phyloP scores from a whole-genome alignment of 805 yeast species.

The Yarrowia bubula region DNA sequence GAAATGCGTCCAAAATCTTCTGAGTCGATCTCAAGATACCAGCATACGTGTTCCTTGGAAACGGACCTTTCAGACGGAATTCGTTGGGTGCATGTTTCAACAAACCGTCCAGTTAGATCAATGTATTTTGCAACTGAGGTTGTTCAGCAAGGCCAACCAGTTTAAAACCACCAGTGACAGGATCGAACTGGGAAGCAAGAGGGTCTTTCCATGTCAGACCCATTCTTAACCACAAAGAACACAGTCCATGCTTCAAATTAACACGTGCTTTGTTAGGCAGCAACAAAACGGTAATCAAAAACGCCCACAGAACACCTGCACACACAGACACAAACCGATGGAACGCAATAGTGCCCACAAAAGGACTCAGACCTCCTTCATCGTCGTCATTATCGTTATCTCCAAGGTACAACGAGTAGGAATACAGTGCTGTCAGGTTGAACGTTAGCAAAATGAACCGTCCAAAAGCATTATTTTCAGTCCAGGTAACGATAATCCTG shows the following conservation, averaged over 20 bases:
- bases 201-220: slow-evolving; percentile 85
- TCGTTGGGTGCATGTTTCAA: slow-evolving; percentile 74
- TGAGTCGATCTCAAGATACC: slow-evolving; percentile 56
- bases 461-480: slow-evolving; percentile 46
- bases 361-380: slow-evolving; percentile 70
- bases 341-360: slow-evolving; percentile 69
- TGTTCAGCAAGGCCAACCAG: slow-evolving; percentile 37
- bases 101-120: slow-evolving; percentile 58
- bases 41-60: slow-evolving; percentile 55
- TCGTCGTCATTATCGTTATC: slow-evolving; percentile 52
- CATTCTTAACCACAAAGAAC: slow-evolving; percentile 72
- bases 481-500: slow-evolving; percentile 66
- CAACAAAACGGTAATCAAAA: slow-evolving; percentile 60
- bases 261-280: slow-evolving; percentile 76
- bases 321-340: slow-evolving; percentile 74
- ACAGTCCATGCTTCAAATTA: slow-evolving; percentile 60
- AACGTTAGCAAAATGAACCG: slow-evolving; percentile 68
- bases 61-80: slow-evolving; percentile 68
- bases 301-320: slow-evolving; percentile 74
- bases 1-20: slow-evolving; percentile 68
- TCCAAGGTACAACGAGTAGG: slow-evolving; percentile 62
- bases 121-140: slow-evolving; percentile 50
- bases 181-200: slow-evolving; percentile 34
- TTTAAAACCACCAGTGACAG: slow-evolving; percentile 21
- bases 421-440: slow-evolving; percentile 73